Evolutionary conservation across 352 stramenopile genomes (phyloP).

Genomic region (Saprolegnia parasitica): DNA sequence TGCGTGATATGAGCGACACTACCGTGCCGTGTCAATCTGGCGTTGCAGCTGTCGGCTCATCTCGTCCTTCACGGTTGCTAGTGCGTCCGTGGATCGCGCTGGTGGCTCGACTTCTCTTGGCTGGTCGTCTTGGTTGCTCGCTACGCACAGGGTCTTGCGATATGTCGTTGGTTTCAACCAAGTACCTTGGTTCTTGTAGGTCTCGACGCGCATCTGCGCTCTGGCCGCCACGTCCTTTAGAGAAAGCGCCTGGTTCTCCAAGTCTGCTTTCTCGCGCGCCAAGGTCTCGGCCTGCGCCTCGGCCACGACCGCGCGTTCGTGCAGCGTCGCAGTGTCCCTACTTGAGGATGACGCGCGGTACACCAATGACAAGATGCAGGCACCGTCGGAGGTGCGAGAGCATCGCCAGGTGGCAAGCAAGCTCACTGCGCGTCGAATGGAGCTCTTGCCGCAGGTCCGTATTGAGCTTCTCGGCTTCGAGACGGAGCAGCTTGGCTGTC

Average conservation of each 20-base stretch:
- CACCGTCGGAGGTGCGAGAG: constrained; percentile 6
- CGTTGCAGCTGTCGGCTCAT: constrained; percentile 17
- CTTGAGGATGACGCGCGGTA: background rate
- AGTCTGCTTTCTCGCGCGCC: background rate
- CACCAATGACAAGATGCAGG: background rate
- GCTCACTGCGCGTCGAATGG: constrained; percentile 4
- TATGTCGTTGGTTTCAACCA: background rate
- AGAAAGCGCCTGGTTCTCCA: background rate
- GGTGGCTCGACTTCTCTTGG: background rate
- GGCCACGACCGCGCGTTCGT: background rate
- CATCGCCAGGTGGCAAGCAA: constrained; percentile 20
- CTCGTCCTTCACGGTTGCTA: constrained; percentile 1
- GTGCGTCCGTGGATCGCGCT: background rate
- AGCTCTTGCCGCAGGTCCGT: constrained; percentile 10
- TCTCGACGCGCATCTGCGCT: constrained; percentile 17
- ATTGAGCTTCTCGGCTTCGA: constrained; percentile 6
- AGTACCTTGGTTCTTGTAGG: constrained; percentile 4
- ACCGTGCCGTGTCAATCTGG: constrained; percentile 19
- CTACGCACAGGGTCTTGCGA: background rate
- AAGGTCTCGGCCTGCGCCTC: background rate
- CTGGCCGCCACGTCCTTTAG: constrained; percentile 17
- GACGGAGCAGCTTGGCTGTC: background rate
- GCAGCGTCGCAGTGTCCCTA: constrained; percentile 13
- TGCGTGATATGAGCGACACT: background rate
- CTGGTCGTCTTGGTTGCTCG: background rate